phyloP scores from a whole-genome alignment of 495 filamentous ascomycete genomes.

The Neurospora discreta region DNA sequence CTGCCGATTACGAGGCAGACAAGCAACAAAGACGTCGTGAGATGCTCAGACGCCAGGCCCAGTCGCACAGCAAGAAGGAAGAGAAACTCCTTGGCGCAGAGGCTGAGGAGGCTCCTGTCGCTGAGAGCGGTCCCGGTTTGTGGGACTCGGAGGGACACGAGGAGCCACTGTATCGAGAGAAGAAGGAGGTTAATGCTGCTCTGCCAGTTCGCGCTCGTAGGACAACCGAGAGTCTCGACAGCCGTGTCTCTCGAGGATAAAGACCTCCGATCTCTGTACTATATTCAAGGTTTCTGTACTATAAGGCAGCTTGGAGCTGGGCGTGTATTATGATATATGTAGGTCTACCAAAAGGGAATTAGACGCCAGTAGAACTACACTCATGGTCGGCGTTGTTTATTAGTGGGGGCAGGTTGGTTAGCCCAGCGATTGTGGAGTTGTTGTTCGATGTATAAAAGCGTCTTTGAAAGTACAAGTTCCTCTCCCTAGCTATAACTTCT shows the following conservation, averaged over 20 bases:
- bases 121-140: slow-evolving; percentile 8
- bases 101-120: background rate
- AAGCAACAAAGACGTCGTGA: slow-evolving; percentile 6
- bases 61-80: slow-evolving; percentile 2
- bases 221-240: background rate
- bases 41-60: slow-evolving; percentile 13
- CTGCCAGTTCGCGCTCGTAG: background rate
- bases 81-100: slow-evolving; percentile 10
- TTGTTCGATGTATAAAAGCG: background rate
- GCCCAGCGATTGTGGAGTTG: background rate
- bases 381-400: background rate
- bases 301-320: background rate
- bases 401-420: background rate
- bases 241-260: background rate
- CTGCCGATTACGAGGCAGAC: slow-evolving; percentile 14
- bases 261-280: background rate
- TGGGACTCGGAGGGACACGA: slow-evolving; percentile 22
- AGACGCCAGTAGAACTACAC: background rate
- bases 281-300: background rate
- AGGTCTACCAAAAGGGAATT: background rate
- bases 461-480: background rate
- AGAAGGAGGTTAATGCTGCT: slow-evolving; percentile 1
- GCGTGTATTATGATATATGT: background rate
- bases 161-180: slow-evolving; percentile 17
- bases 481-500: background rate